Conservation (phyloP, 2,329 filamentous ascomycete genomes). For the Aspergillus candidus region DNA sequence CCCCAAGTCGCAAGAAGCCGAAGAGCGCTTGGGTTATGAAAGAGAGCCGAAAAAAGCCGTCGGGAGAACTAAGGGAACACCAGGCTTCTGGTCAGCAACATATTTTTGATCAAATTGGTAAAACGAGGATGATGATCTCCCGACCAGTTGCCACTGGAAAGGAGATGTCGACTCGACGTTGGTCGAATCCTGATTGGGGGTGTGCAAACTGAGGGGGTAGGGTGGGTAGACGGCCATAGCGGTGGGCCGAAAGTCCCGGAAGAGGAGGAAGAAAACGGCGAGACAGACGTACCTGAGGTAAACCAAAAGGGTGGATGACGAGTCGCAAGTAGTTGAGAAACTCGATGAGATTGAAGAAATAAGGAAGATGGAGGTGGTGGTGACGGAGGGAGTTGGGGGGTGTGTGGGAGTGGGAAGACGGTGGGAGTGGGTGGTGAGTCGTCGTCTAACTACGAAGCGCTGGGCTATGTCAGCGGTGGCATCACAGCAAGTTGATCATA, state of each 20-base stretch:
- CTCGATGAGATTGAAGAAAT: slow-evolving; percentile 14
- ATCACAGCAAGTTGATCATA: slow-evolving; percentile 22
- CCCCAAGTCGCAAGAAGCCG: slow-evolving; percentile 31
- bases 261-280: slow-evolving; percentile 25
- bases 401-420: slow-evolving; percentile 15
- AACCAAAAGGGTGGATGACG: slow-evolving; percentile 19
- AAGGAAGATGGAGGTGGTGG: slow-evolving; percentile 16
- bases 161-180: slow-evolving; percentile 12
- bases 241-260: slow-evolving; percentile 28
- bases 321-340: slow-evolving; percentile 25
- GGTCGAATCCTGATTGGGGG: slow-evolving; percentile 24
- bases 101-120: slow-evolving; percentile 10
- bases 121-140: slow-evolving; percentile 13
- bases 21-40: slow-evolving; percentile 24
- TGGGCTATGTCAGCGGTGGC: slow-evolving; percentile 36
- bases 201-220: slow-evolving; percentile 23
- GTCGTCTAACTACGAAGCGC: slow-evolving; percentile 27
- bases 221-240: slow-evolving; percentile 19
- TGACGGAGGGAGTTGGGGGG: slow-evolving; percentile 17
- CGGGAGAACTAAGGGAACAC: slow-evolving; percentile 22
- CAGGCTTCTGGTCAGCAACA: slow-evolving; percentile 22
- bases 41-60: slow-evolving; percentile 19
- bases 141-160: slow-evolving; percentile 13
- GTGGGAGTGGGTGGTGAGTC: slow-evolving; percentile 22
- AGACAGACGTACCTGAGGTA: slow-evolving; percentile 28